Base-by-base conservation (phyloP, 1,284 basidiomycete species). In the Trichosporon faecale region DNA sequence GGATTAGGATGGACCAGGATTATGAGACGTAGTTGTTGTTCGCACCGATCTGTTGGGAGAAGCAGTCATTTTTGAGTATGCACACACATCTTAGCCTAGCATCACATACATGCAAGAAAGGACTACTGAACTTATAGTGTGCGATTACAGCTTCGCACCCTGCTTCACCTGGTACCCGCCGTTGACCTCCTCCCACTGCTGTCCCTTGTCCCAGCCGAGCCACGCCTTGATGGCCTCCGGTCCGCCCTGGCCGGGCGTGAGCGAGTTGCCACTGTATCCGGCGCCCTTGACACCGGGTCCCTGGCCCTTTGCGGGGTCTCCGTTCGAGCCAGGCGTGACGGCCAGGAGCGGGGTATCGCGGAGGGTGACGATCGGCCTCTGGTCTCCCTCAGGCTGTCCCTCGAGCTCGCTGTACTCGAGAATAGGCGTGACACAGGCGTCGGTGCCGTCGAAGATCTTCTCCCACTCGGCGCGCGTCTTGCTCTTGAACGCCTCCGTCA, bases 401-500 rank as follows among this genome's bases (percentile, higher is more conserved):
- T 55, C 52, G n/a, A 66, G 27, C 65, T 66, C 65, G 40, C 4
- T 18, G 9, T 31, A 27, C 55, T 60, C 40, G 46, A 73, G 66
- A 8, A 73, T 66, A 6, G 72, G 72, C 27, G 44, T 31, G 61
- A 35, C 44, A 61, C 72, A 73, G 2, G 72, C 68, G 66, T 73
- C 72, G 3, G 72, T 69, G 60, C 52, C 66, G 35, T 71, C 37
- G 40, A 71, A 73, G 16, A 73, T 35, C 21, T 29, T 23, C 6
- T 46, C 68, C 72, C 72, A 73, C 49, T 71, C 66, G 31, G 64
- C 68, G 33, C 72, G 68, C 35, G 60, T 29, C 55, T 71, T 67
- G 68, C 60, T 65, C 9, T 23, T 37, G 40, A 73, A 73, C 60
- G 29, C 44, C 2, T n/a, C 64, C 23, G 57, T 35, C 29, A 73